Base-by-base conservation (phyloP, 2,329 filamentous ascomycete species). In the Aspergillus sp. region DNA sequence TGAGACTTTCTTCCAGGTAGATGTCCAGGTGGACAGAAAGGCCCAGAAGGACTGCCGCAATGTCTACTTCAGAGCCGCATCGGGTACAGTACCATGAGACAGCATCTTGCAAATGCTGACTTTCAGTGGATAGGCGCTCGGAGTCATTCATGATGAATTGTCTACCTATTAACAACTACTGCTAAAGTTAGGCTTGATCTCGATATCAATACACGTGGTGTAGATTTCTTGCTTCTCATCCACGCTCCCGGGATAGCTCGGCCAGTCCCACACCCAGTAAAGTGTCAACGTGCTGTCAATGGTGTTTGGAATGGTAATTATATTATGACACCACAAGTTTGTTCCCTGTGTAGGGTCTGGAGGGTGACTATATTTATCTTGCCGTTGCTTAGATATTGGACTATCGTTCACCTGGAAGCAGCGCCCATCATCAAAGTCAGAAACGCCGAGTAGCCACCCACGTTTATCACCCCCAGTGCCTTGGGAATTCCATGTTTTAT, bases 251-350 rank as follows among this genome's bases (percentile, higher is more conserved):
- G 27, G 47, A 31, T 50, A 33, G 9, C 14, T 37, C 23, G 47
- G 47, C 47, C 33, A 50, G 17, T 50, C 47, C 47, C 47, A 50
- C 14, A 50, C 47, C 47, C 47, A 50, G 19, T 50, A 50, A 21
- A 50, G 19, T 5, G 47, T 33, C 9, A 50, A 33, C 12, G 23
- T 21, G 15, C 14, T 37, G 15, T 50, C 31, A 39, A 50, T 39
- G 17, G 25, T 23, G 12, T 17, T 2, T 7, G 47, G 47, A 39
- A 50, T 39, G 3, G 33, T n/a, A 6, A 50, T 50, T 17, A 50
- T 11, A n/a, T 50, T 50, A 15, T 31, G 7, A 39, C 47, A 50
- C 47, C 47, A 50, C 31, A 50, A 7, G 25, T 50, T 17, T 2
- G 4, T 50, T 50, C 31, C 47, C 31, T 50, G 31, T 39, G 17